Evolutionary conservation across 306 rosid genomes (phyloP), one percentile per base, ranked within the genome.

Genomic region (Acmispon strigosus): DNA sequence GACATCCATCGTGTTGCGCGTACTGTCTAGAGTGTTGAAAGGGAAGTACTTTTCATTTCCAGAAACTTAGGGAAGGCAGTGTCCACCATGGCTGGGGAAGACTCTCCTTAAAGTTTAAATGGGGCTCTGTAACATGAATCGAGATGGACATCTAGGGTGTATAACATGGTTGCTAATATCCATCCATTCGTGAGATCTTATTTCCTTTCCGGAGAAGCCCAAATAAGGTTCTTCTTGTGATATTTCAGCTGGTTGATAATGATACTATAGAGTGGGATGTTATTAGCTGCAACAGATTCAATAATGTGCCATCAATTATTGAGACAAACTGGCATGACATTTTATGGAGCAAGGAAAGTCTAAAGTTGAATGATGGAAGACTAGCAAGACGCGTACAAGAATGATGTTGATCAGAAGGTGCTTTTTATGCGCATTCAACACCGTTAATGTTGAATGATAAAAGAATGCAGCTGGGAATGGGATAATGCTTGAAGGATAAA

Each of bases 31-130:
- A 62, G 39, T 37, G 6, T 53, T 62, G 64, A 54, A 29, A 44
- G 51, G 45, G 41, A 7, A n/a, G 13, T 43, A 20, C 66, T 63
- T 54, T 16, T 64, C 80, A 57, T 66, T 37, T 66, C 53, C 57
- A 47, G 74, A 56, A 66, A 20, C 47, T 66, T 54, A 27, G 48
- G 8, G 18, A 47, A 3, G 47, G 16, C 37, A 34, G 12, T 47
- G 18, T 14, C 50, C 39, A 59, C 54, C 44, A 42, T 20, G 29
- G 42, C 15, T 32, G 41, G 10, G 24, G 47, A 7, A 22, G 22
- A 22, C 54, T 56, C 65, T 17, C 24, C 66, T 57, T 15, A 51
- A 44, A 29, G 60, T 43, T 17, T 18, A 39, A 54, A 74, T n/a
- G n/a, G 52, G 17, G 15, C 41, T 43, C 18, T 42, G 48, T 55